Base-by-base conservation (phyloP, 192 early-diverging fungal species). In the Funneliformis mosseae region DNA sequence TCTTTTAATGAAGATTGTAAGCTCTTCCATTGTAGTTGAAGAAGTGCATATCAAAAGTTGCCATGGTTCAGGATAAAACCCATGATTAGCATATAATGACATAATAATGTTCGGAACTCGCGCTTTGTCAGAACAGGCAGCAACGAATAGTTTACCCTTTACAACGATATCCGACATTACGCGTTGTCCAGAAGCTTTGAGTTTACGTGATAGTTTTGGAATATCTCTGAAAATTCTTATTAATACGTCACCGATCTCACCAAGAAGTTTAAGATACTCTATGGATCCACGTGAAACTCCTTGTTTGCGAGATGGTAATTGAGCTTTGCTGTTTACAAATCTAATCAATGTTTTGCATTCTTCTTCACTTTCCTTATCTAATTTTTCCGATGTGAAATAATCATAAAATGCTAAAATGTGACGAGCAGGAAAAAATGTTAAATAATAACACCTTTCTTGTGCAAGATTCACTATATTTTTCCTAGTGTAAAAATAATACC, bases 381-480 rank as follows among this genome's bases (percentile, higher is more conserved):
- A 9, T 50, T 66, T 28, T 46, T 75, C 67, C 42, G 38, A 39
- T 10, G 18, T 77, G 21, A 81, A 81, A 77, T 77, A 76, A 50
- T 81, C 81, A 60, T 60, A 70, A 27, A 77, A 76, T 59, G 48
- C 43, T 12, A 76, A 70, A 67, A 81, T 76, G 50, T 81, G 81
- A 8, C 76, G 38, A 39, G n/a, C 75, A 18, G 76, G 18, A 27
- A 68, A 81, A 9, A 77, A 81, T 60, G 74, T 81, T 28, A 81
- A 27, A 21, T 76, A 81, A 68, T 77, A 81, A 55, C 70, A 27
- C 28, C 69, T 5, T 79, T 71, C 78, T 59, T 79, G 78, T 39
- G 33, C 16, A 41, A 25, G 10, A n/a, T 71, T 39, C 2, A 79
- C 48, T n/a, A 71, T 79, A n/a, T 55, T 27, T 42, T 79, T 18